Evolutionary conservation across 352 stramenopile genomes (phyloP).

Genomic region (Phytopythium boreale): DNA sequence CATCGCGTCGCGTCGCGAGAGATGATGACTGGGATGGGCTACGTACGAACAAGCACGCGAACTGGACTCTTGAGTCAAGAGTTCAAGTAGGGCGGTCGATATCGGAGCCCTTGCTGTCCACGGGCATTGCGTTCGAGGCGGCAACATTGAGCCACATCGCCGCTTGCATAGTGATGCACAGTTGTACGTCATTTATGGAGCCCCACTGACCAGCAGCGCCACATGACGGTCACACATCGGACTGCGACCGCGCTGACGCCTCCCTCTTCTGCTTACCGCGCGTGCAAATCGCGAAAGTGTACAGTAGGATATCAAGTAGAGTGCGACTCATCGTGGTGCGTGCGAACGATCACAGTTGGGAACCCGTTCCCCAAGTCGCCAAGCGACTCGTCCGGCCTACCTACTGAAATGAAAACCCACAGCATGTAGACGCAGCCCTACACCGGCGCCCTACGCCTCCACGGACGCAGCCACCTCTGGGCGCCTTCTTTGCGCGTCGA

Average conservation of each 20-base stretch:
- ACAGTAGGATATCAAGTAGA: no score
- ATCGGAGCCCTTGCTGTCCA: not conserved
- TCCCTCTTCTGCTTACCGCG: not conserved
- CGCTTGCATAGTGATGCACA: not conserved
- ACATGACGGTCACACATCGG: constrained; percentile 1
- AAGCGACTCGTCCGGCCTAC: no score
- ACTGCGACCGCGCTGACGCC: not conserved
- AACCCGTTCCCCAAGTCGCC: no score
- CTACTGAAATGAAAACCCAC: no score
- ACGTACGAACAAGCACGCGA: not conserved
- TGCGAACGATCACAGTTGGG: no score
- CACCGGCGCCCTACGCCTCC: no score
- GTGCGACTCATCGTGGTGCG: no score
- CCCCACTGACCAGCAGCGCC: not conserved
- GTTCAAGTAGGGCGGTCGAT: not conserved
- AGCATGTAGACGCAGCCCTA: no score
- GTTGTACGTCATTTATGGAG: not conserved
- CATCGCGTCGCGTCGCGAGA: not conserved
- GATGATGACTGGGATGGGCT: not conserved
- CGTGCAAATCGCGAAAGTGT: not conserved
- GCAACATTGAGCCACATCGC: no score
- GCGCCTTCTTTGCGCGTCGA: no score
- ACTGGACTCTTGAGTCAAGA: not conserved
- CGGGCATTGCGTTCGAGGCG: not conserved
- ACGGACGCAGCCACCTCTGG: no score